phyloP scores from a whole-genome alignment of 805 yeast genomes.

The Monosporozyma servazzii region DNA sequence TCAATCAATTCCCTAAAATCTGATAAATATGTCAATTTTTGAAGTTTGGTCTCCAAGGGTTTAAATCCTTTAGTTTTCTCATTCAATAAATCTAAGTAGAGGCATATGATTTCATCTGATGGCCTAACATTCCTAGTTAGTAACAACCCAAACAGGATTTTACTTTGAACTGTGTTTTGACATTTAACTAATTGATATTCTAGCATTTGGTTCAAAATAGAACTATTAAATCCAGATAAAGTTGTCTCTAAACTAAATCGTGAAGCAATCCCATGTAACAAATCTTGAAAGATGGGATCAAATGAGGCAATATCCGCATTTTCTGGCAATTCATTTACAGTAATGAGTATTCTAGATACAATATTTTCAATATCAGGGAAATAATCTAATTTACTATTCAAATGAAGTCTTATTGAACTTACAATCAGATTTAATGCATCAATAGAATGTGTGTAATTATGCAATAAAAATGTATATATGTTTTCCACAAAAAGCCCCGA shows the following conservation, averaged over 20 bases:
- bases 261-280: slow-evolving; percentile 6
- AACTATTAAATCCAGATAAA: neutral
- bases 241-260: neutral
- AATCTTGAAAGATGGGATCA: slow-evolving; percentile 4
- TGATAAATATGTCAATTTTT: slow-evolving; percentile 14
- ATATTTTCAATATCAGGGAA: slow-evolving; percentile 15
- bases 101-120: slow-evolving; percentile 6
- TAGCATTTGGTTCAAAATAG: slow-evolving; percentile 9
- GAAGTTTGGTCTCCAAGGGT: slow-evolving; percentile 1
- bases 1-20: slow-evolving; percentile 17
- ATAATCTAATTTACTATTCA: slow-evolving; percentile 15
- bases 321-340: neutral
- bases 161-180: slow-evolving; percentile 9
- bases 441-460: slow-evolving; percentile 12
- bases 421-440: slow-evolving; percentile 9
- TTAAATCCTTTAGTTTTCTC: neutral
- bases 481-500: slow-evolving; percentile 29
- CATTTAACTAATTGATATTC: slow-evolving; percentile 8
- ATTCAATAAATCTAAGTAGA: slow-evolving; percentile 3
- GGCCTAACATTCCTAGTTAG: slow-evolving; percentile 11
- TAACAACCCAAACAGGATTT: slow-evolving; percentile 10
- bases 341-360: slow-evolving; percentile 1
- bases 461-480: slow-evolving; percentile 22
- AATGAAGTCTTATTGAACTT: slow-evolving; percentile 13
- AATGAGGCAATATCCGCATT: neutral